These are phyloP conservation scores for Phytophthora idaei DNA, from an alignment of 352 stramenopile species.

Conservation along the genomic window DNA sequence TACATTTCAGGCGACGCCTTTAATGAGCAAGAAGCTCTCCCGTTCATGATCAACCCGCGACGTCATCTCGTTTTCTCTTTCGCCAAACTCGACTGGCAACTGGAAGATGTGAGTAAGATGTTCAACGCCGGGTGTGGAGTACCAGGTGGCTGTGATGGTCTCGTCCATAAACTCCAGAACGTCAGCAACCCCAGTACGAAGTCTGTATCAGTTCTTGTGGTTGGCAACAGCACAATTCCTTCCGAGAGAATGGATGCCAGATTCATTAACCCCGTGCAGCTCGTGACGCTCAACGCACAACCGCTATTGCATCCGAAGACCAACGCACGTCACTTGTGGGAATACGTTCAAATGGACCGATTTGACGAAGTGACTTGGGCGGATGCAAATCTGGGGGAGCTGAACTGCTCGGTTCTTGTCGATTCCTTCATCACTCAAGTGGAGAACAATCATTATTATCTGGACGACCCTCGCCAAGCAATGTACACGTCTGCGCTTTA, in stretches of 20 bases:
- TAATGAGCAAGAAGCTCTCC: conserved; percentile 14
- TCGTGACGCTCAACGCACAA: conserved; percentile 32
- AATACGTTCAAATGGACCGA: conserved; percentile 26
- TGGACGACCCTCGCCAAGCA: conserved; percentile 46
- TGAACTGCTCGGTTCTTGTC: conserved; percentile 46
- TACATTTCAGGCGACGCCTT: conserved; percentile 38
- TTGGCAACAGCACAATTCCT: conserved; percentile 30
- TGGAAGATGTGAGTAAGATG: conserved; percentile 36
- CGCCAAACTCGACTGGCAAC: conserved; percentile 38
- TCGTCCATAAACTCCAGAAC: conserved; percentile 35
- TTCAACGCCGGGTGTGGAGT: conserved; percentile 39
- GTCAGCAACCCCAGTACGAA: conserved; percentile 11
- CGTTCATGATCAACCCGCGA: conserved; percentile 33
- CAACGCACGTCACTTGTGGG: conserved; percentile 26
- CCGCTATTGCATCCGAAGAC: conserved; percentile 24
- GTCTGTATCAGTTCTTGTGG: conserved; percentile 23
- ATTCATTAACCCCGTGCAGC: conserved; percentile 33
- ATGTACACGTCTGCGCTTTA: conserved; percentile 61
- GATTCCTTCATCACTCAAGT: conserved; percentile 57
- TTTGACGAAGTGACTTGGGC: conserved; percentile 20
- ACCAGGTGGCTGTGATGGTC: conserved; percentile 26
- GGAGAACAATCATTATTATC: conserved; percentile 50
- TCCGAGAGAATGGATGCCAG: conserved; percentile 18
- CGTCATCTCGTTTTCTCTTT: conserved; percentile 47
- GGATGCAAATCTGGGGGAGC: conserved; percentile 18